Percentiles rank a stretch among this genome's conserved stretches.
These are phyloP conservation scores for Circinella umbellata DNA, from an alignment of 371 early-diverging fungal genomes.

Conservation along the genomic window DNA sequence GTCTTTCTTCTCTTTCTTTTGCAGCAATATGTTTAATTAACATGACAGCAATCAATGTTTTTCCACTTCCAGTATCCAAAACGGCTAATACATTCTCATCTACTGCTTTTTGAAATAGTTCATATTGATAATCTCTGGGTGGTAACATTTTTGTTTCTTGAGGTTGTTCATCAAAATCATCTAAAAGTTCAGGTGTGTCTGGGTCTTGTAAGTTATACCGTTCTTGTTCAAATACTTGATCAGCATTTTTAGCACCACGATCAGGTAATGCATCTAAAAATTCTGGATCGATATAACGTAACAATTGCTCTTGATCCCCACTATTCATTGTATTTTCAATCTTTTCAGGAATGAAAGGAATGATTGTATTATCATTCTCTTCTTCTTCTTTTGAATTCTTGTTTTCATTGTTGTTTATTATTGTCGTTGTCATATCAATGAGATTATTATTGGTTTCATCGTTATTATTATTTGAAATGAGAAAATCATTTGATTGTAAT, in stretches of 20 bases:
- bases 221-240: conserved; percentile 34
- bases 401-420: too few relatives aligned
- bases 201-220: conserved; percentile 26
- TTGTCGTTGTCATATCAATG: too few relatives aligned
- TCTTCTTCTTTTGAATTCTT: too few relatives aligned
- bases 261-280: conserved; percentile 37
- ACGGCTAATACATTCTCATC: conserved; percentile 83
- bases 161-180: conserved; percentile 16
- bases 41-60: conserved; percentile 88
- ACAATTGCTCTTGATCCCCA: conserved; percentile 18
- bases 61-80: conserved; percentile 93
- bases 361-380: background rate
- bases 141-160: conserved; percentile 21
- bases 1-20: conserved; percentile 38
- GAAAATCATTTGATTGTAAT: too few relatives aligned
- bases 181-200: conserved; percentile 20
- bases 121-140: conserved; percentile 83
- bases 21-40: conserved; percentile 74
- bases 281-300: conserved; percentile 41
- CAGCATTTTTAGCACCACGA: conserved; percentile 19
- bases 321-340: conserved; percentile 39
- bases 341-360: background rate
- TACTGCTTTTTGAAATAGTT: conserved; percentile 71
- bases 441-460: too few relatives aligned
- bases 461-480: too few relatives aligned